These are phyloP conservation scores for Tripterygium wilfordii DNA, from an alignment of 177 flowering plant genomes.

Conservation along the genomic window DNA sequence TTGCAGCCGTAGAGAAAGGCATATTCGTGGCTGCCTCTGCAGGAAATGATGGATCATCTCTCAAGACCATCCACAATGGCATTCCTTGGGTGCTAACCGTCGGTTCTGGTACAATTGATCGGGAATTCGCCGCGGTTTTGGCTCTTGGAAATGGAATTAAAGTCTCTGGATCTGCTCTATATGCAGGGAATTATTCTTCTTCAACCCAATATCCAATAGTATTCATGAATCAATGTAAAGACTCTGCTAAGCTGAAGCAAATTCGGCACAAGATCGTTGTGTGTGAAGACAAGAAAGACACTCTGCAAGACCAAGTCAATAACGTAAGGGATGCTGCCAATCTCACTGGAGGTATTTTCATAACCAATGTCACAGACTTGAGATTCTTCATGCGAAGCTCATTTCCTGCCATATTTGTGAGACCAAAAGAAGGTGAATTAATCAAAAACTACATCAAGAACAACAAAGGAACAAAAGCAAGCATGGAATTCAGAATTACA, in stretches of 20 bases:
- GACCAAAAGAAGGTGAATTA: slow-evolving; percentile 14
- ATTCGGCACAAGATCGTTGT: slow-evolving; percentile 32
- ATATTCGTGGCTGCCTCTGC: slow-evolving; percentile 64
- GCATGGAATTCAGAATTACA: slow-evolving; percentile 30
- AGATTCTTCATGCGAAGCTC: slow-evolving; percentile 16
- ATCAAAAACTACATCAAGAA: slow-evolving; percentile 28
- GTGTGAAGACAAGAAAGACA: slow-evolving; percentile 24
- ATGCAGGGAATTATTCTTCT: slow-evolving; percentile 22
- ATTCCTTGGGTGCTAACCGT: slow-evolving; percentile 72
- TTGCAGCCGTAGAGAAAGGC: slow-evolving; percentile 65
- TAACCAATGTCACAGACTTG: slow-evolving; percentile 21
- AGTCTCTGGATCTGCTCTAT: slow-evolving; percentile 34
- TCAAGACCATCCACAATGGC: slow-evolving; percentile 43
- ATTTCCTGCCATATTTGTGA: slow-evolving; percentile 35
- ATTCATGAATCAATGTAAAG: slow-evolving; percentile 24
- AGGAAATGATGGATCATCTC: slow-evolving; percentile 68
- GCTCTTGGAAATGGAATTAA: slow-evolving; percentile 33
- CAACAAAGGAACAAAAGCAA: slow-evolving; percentile 22
- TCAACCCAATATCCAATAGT: slow-evolving; percentile 15
- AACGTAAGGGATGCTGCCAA: slow-evolving; percentile 10
- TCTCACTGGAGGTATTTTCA: slow-evolving; percentile 43
- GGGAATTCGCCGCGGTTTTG: slow-evolving; percentile 32
- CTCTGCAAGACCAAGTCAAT: slow-evolving; percentile 19
- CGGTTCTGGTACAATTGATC: slow-evolving; percentile 63
- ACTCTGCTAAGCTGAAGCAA: slow-evolving; percentile 12